Percentiles rank a stretch among this genome's conserved stretches.
Evolutionary conservation across 2,329 filamentous ascomycete species (phyloP).

Genomic region (Zymoseptoria crescenta): DNA sequence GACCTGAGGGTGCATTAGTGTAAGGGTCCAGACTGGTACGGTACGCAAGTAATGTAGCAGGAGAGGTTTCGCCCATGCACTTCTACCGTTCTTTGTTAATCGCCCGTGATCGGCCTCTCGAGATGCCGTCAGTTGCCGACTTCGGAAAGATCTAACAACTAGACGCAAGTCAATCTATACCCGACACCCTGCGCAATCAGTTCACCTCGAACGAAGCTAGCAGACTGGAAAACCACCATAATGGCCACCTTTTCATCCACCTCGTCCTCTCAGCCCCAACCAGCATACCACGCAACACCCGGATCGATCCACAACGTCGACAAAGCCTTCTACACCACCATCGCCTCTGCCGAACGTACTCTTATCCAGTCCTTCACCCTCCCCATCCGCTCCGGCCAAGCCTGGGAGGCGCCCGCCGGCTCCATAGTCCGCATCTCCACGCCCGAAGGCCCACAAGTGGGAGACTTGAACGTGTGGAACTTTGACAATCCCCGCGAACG

Average conservation of each 20-base stretch:
- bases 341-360: slow-evolving; percentile 19
- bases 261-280: slow-evolving; percentile 4
- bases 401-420: slow-evolving; percentile 63
- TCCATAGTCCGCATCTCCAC: slow-evolving; percentile 66
- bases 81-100: no score
- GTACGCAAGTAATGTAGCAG: no score
- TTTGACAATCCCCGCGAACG: slow-evolving; percentile 66
- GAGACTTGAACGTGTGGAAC: slow-evolving; percentile 79
- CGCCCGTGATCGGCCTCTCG: no score
- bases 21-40: no score
- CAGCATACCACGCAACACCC: slow-evolving; percentile 26
- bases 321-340: slow-evolving; percentile 21
- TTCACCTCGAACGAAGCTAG: not conserved
- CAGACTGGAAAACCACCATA: not conserved
- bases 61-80: no score
- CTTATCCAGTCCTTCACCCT: slow-evolving; percentile 39
- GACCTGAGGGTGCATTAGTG: not conserved
- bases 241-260: slow-evolving; percentile 1
- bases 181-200: not conserved
- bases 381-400: slow-evolving; percentile 64
- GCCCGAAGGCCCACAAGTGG: slow-evolving; percentile 62
- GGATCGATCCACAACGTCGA: slow-evolving; percentile 26
- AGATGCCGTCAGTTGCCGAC: not conserved
- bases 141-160: no score
- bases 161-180: no score